A percentile compares a stretch with the other conserved stretches of the same genome.
phyloP scores from a whole-genome alignment of 768 basidiomycete species.

The Pleurotus sapidus region DNA sequence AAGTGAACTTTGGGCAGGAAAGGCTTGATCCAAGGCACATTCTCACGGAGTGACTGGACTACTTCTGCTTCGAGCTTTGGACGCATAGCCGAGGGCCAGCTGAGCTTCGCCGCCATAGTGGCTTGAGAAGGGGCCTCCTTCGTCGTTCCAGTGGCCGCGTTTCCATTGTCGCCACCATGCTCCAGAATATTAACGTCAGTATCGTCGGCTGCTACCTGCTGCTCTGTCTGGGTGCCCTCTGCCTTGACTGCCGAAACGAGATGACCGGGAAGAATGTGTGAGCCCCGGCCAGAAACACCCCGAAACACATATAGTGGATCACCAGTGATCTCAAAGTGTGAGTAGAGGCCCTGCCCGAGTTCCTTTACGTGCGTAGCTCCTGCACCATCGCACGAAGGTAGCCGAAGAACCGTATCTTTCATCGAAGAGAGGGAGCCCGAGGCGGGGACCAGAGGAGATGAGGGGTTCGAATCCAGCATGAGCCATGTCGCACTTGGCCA shows the following conservation, averaged over 20 bases:
- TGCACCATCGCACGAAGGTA: too few species aligned
- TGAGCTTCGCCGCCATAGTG: constrained; percentile 10
- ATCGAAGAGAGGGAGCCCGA: too few species aligned
- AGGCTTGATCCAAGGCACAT: constrained; percentile 9
- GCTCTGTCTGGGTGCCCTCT: not conserved
- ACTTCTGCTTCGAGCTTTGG: constrained; percentile 8
- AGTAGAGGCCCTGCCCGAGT: too few species aligned
- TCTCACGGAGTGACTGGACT: constrained; percentile 5
- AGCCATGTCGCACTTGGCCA: too few species aligned
- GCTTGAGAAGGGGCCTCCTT: not conserved
- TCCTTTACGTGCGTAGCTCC: too few species aligned
- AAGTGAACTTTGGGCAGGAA: constrained; percentile 13
- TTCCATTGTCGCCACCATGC: not conserved
- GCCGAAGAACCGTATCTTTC: too few species aligned
- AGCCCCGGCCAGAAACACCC: constrained; percentile 16
- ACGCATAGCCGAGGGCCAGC: constrained; percentile 12
- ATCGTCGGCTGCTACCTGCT: not conserved
- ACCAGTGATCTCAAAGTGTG: too few species aligned
- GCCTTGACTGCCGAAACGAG: not conserved
- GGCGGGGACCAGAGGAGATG: too few species aligned
- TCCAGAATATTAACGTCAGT: not conserved
- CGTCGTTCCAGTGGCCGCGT: not conserved
- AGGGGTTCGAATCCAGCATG: too few species aligned
- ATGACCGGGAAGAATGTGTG: constrained; percentile 11
- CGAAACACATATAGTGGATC: constrained; percentile 8